Base-by-base conservation (phyloP, 148 eudicot species). In the Fagopyrum homotropicum region DNA sequence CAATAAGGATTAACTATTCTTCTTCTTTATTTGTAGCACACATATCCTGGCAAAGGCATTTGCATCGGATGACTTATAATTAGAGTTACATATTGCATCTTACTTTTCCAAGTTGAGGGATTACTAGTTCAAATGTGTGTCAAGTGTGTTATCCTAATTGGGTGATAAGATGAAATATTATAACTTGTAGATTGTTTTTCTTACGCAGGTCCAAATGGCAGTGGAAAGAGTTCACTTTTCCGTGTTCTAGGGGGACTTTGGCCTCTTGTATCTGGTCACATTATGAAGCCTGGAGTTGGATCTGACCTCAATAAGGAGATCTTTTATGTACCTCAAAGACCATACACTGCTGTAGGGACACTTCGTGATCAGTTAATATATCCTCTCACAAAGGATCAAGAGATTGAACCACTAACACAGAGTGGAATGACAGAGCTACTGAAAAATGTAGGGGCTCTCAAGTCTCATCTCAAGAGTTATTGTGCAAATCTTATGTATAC, bases 201-300 rank as follows among this genome's bases (percentile, higher is more conserved):
- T 6, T 5, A 15, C 30, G 47, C 71, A 95, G 98, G 98, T 80
- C 98, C 98, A 46, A 95, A 95, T 90, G 98, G 98, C 72, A 95
- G 98, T 46, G 98, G 98, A 47, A 95, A 95, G 81, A 95, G 98
- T 85, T 95, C 98, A 11, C 96, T 95, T 70, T 95, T 95, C 83
- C 90, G 98, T 51, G 98, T 95, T 79, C 82, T 95, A 72, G 98
- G 98, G 75, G 98, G 98, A 55, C 91, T 95, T 75, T 95, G 98
- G 98, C 97, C 98, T 26, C 77, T 95, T 69, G 88, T 95, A 57
- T 92, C 98, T 73, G 98, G 98, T 49, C 97, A 92, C 73, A 95
- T 95, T 78, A 93, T 89, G 74, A 95, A 95, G 80, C 98, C 98
- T 83, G 98, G 98, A 73, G 81, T 95, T 81, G 97, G 98, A 79